Evolutionary conservation across 164 flowering plant species (phyloP).

Genomic region (Piper longum): DNA sequence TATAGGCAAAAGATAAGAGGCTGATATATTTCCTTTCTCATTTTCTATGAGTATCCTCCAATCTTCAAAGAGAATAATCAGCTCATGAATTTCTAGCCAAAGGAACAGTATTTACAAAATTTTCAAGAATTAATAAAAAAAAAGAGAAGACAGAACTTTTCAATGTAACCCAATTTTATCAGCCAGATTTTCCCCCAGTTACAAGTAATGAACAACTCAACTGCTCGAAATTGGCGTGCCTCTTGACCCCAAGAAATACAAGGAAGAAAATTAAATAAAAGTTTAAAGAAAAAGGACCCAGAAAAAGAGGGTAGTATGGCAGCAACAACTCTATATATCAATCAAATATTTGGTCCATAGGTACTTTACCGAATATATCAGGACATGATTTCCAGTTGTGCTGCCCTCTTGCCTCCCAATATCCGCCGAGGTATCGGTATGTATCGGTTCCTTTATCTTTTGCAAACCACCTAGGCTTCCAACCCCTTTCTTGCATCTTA

Average conservation of each 20-base stretch:
- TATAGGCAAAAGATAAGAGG: background rate
- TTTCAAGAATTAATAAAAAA: background rate
- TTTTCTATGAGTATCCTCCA: too few relatives aligned
- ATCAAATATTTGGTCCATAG: conserved; percentile 29
- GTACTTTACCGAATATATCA: conserved; percentile 59
- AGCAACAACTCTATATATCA: background rate
- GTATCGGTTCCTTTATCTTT: conserved; percentile 47
- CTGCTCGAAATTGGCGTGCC: conserved; percentile 5
- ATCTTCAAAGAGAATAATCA: background rate
- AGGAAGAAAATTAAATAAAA: background rate
- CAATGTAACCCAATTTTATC: background rate
- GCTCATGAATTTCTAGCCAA: background rate
- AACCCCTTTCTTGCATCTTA: conserved; percentile 79
- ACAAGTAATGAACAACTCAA: background rate
- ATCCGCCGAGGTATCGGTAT: conserved; percentile 56
- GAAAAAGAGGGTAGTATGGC: background rate
- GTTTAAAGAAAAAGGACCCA: background rate
- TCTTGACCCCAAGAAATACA: background rate
- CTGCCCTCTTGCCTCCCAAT: conserved; percentile 75
- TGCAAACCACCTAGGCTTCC: conserved; percentile 74
- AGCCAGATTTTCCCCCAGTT: background rate
- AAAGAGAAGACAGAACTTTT: background rate
- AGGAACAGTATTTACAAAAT: background rate
- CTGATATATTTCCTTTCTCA: too few relatives aligned
- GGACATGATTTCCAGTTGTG: conserved; percentile 61